Percentiles rank a stretch among this genome's conserved stretches.
phyloP scores from a whole-genome alignment of 345 rosid genomes.

The Euclidium syriacum region DNA sequence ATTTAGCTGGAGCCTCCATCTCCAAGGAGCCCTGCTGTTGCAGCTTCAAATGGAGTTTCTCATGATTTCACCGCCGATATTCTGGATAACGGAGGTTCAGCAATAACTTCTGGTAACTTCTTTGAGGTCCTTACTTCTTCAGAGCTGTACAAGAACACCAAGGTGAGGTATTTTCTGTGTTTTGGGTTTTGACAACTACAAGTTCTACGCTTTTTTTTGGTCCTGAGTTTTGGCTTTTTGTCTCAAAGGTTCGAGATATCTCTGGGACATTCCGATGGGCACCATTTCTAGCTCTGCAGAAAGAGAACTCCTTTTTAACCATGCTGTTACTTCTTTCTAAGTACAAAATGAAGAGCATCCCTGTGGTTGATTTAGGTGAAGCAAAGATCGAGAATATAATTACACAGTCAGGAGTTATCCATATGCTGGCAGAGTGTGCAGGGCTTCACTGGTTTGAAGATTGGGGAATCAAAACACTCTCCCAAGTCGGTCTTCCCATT shows the following conservation, averaged over 20 bases:
- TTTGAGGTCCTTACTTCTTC: slow-evolving; percentile 83
- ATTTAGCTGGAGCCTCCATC: slow-evolving; percentile 97
- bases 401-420: slow-evolving; percentile 94
- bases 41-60: slow-evolving; percentile 44
- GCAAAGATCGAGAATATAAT: slow-evolving; percentile 77
- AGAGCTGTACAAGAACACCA: slow-evolving; percentile 69
- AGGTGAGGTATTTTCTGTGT: slow-evolving; percentile 40
- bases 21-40: slow-evolving; percentile 61
- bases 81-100: slow-evolving; percentile 69
- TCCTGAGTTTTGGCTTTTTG: slow-evolving; percentile 1
- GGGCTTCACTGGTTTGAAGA: slow-evolving; percentile 96
- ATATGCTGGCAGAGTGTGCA: slow-evolving; percentile 90
- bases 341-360: slow-evolving; percentile 98
- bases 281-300: slow-evolving; percentile 95
- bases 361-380: slow-evolving; percentile 74
- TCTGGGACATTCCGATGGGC: slow-evolving; percentile 99
- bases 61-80: slow-evolving; percentile 30
- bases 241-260: slow-evolving; percentile 81
- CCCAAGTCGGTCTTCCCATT: slow-evolving; percentile 83
- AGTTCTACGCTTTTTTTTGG: background rate
- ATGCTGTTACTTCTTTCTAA: slow-evolving; percentile 92
- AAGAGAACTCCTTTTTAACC: slow-evolving; percentile 83
- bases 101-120: slow-evolving; percentile 81
- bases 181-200: background rate
- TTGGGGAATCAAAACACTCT: slow-evolving; percentile 87